These are phyloP conservation scores for Rubia tinctorum DNA, from an alignment of 305 asterid species.

Conservation along the genomic window DNA sequence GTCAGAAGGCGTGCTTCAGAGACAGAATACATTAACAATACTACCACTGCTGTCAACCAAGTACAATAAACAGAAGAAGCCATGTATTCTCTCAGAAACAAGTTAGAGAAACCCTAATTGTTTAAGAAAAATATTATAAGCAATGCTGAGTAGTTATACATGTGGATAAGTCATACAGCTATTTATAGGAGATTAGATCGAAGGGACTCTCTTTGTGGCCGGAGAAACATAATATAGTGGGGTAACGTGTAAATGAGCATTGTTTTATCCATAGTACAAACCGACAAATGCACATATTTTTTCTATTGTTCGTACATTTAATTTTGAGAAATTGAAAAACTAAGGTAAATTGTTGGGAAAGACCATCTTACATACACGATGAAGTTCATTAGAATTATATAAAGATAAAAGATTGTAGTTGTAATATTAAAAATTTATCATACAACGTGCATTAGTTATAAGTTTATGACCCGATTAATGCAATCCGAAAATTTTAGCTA, in stretches of 20 bases:
- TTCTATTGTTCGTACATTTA: not conserved
- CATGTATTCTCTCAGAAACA: not conserved
- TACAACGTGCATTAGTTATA: no score
- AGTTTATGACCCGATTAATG: no score
- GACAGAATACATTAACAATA: not conserved
- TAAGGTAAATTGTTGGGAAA: no score
- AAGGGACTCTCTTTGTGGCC: not conserved
- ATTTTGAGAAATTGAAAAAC: not conserved
- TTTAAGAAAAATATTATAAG: not conserved
- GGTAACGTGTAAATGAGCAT: conserved; percentile 12
- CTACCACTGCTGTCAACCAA: not conserved
- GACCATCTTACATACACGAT: no score
- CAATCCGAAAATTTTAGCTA: no score
- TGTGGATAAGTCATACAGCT: not conserved
- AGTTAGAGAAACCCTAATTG: not conserved
- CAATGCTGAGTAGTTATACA: not conserved
- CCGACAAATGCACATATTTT: conserved; percentile 9
- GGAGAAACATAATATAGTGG: conserved; percentile 19
- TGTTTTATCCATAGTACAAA: conserved; percentile 14
- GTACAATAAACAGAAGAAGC: not conserved
- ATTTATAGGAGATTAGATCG: conserved; percentile 14
- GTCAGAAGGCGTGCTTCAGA: conserved; percentile 8
- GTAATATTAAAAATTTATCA: no score
- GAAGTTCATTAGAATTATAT: no score
- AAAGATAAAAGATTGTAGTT: no score